phyloP scores from a whole-genome alignment of 2,329 filamentous ascomycete genomes.

The Ceratocystis ficicola region DNA sequence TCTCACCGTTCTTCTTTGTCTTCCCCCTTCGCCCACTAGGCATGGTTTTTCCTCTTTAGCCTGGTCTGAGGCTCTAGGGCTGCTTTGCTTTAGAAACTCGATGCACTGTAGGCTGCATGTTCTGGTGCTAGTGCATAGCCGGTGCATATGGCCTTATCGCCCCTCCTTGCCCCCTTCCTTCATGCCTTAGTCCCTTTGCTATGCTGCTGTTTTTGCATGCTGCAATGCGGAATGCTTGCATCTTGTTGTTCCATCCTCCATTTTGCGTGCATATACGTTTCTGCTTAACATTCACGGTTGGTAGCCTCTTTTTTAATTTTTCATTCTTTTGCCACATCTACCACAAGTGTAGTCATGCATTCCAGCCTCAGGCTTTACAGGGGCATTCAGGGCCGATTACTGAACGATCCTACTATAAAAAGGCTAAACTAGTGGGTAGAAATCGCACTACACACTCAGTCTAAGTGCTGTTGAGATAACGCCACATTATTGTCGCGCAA shows the following conservation, averaged over 20 bases:
- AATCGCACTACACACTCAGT: background rate
- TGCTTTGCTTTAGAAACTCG: too few relatives aligned
- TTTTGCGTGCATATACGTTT: background rate
- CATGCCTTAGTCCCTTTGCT: background rate
- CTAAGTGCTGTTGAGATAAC: too few relatives aligned
- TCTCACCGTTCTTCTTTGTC: constrained; percentile 1
- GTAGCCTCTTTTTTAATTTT: background rate
- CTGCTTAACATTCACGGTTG: background rate
- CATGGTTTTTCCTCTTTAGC: background rate
- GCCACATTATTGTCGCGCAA: background rate
- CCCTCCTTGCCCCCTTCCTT: background rate
- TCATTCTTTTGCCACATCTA: background rate
- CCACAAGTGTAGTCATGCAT: background rate
- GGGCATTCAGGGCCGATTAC: constrained; percentile 6
- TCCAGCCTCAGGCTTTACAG: background rate
- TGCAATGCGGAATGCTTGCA: background rate
- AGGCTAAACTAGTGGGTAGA: too few relatives aligned
- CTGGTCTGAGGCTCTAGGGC: background rate
- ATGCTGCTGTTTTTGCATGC: background rate
- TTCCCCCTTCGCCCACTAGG: background rate
- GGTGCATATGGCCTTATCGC: background rate
- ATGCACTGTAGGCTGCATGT: too few relatives aligned
- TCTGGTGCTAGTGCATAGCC: background rate
- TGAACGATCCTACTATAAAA: background rate
- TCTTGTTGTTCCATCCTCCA: background rate